A percentile compares a stretch with the other conserved stretches of the same genome.
These are phyloP conservation scores for Paraurostyla sp. DNA, from an alignment of 73 alveolate genomes.

Conservation along the genomic window DNA sequence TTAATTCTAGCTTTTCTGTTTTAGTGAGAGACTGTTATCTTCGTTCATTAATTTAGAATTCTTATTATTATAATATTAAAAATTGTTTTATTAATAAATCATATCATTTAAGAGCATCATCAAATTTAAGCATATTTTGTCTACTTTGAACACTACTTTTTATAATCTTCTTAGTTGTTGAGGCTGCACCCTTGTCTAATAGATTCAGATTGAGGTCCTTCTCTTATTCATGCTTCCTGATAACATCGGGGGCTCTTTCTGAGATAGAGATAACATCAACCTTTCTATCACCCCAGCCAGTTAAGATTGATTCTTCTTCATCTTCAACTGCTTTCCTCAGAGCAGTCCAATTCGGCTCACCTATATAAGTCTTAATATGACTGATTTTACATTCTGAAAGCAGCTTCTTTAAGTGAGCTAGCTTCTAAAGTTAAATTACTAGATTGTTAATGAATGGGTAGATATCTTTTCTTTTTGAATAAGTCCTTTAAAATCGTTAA, in stretches of 20 bases:
- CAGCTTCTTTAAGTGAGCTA: not conserved
- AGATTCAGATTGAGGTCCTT: not conserved
- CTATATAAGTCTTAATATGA: not conserved
- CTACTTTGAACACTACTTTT: constrained; percentile 25
- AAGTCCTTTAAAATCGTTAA: not conserved
- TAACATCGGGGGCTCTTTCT: constrained; percentile 26
- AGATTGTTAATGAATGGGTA: constrained; percentile 11
- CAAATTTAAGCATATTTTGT: constrained; percentile 48
- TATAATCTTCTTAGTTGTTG: constrained; percentile 47
- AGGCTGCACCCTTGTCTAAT: constrained; percentile 44
- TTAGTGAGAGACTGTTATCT: constrained; percentile 8
- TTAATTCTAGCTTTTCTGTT: not conserved
- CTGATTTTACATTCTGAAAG: constrained; percentile 15
- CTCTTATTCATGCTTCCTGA: constrained; percentile 29
- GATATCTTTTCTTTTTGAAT: constrained; percentile 32
- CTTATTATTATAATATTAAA: not conserved
- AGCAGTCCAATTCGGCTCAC: constrained; percentile 62
- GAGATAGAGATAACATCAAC: not conserved
- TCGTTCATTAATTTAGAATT: not conserved
- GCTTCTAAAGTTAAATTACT: not conserved
- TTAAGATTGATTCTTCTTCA: not conserved
- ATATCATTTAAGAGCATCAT: constrained; percentile 52
- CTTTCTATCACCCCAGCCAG: constrained; percentile 30
- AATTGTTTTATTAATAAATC: not conserved
- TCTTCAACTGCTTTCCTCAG: constrained; percentile 48